A percentile compares a stretch with the other conserved stretches of the same genome.
phyloP scores from a whole-genome alignment of 2,329 filamentous ascomycete species.

The Hypoxylon sp. region DNA sequence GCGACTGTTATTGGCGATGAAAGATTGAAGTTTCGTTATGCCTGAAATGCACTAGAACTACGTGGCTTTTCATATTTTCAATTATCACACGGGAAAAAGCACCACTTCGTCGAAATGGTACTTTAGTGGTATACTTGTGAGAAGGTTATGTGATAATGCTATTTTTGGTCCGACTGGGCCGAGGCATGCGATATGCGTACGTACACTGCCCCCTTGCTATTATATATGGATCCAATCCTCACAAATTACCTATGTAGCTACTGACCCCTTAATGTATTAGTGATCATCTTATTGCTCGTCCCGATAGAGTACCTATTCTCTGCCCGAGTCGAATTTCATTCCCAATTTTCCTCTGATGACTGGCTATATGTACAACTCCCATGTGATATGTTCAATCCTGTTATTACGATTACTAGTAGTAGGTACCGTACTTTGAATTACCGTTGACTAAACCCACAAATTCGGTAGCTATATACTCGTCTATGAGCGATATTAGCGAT shows the following conservation, averaged over 20 bases:
- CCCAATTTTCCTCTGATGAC: neutral
- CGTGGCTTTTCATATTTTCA: no score
- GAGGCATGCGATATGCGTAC: neutral
- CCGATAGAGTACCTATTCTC: neutral
- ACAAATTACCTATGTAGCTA: neutral
- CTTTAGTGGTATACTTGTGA: neutral
- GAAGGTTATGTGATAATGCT: neutral
- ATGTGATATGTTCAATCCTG: slow-evolving; percentile 1
- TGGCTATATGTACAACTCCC: slow-evolving; percentile 1
- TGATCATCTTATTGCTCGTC: neutral
- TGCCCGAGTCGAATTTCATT: neutral
- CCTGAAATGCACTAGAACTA: no score
- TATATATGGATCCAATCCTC: neutral
- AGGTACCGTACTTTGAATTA: slow-evolving; percentile 59
- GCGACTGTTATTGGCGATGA: no score
- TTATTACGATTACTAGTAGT: slow-evolving; percentile 45
- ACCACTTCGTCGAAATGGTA: neutral
- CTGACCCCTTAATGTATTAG: neutral
- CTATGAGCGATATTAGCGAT: slow-evolving; percentile 43
- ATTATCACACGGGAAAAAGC: no score
- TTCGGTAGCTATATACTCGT: slow-evolving; percentile 58
- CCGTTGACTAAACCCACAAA: slow-evolving; percentile 59
- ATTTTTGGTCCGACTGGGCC: slow-evolving; percentile 1
- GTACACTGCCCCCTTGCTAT: neutral
- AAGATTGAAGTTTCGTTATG: no score